Evolutionary conservation across 2,329 filamentous ascomycete genomes (phyloP), one percentile per base, ranked within the genome.

Genomic region (Fusarium setosum): DNA sequence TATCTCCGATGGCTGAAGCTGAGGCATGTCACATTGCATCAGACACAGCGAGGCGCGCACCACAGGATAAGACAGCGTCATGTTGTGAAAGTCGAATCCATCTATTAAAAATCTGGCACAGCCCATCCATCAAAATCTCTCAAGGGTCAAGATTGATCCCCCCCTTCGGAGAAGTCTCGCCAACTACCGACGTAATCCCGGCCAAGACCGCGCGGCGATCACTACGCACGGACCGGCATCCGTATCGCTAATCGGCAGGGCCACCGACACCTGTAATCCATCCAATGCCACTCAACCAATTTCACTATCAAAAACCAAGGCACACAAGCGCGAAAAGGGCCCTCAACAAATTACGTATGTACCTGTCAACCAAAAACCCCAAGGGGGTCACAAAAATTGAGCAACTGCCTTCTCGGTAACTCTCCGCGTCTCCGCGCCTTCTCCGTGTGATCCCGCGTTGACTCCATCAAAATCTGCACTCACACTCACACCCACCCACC

Each of bases 211-310:
- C 24, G 55, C 32, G 31, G 62, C 55, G 52, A 65, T 52, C 57
- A 61, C 45, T 65, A 68, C 24, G 61, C 23, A 62, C 66, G 59
- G 65, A 29, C 64, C 64, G 37, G 58, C 31, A 35, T 42, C 65
- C 51, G 55, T 56, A 37, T 48, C 41, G 42, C 31, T 40, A 26
- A 38, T 48, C 52, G n/a, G 34, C 17, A 40, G 42, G 20, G 44
- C 24, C 42, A 49, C 23, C 18, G 52, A 49, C 40, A n/a, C n/a
- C n/a, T n/a, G n/a, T n/a, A n/a, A n/a, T n/a, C n/a, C n/a, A n/a
- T n/a, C n/a, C n/a, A 38, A 40, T 21, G 11, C 15, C 12, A 54
- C 24, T 32, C 34, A 56, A 49, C 41, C 41, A 49, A 26, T n/a
- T 17, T 23, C 17, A n/a, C 41, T 9, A 26, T 34, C 31, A 29